Percentiles rank a stretch among this genome's conserved stretches.
Conservation (phyloP, 352 stramenopile species). For the Blastocystis sp. region DNA sequence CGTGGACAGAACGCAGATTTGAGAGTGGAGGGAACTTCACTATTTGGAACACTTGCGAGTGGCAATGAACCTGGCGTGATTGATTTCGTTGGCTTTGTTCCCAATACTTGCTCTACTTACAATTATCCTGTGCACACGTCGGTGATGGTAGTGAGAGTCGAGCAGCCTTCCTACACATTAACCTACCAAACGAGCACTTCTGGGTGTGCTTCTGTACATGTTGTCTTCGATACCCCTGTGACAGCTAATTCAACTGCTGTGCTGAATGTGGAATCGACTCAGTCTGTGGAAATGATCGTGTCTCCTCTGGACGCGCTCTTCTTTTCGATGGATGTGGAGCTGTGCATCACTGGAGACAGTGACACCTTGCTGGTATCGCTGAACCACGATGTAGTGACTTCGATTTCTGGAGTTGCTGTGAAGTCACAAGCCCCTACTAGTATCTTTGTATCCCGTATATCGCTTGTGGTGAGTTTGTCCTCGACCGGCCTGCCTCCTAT, state of each 20-base stretch:
- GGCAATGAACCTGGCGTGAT: neutral
- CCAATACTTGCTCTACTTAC: neutral
- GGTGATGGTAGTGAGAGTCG: conserved; percentile 17
- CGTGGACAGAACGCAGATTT: neutral
- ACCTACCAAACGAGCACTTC: neutral
- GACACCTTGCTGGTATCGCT: neutral
- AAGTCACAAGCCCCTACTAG: neutral
- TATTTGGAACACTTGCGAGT: neutral
- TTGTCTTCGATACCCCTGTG: neutral
- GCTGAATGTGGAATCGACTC: neutral
- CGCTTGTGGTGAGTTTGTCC: neutral
- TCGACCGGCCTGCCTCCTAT: neutral
- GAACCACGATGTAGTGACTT: conserved; percentile 4
- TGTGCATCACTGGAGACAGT: neutral
- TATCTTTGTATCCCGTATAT: neutral
- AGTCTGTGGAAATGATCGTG: neutral
- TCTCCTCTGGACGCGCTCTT: neutral
- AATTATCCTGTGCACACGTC: neutral
- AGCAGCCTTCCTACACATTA: neutral
- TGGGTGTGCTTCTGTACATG: neutral
- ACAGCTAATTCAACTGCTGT: neutral
- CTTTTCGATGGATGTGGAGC: neutral
- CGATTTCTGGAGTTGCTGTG: neutral
- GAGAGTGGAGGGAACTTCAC: neutral
- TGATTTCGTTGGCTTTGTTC: neutral